Percentiles rank a stretch among this genome's conserved stretches.
Conservation (phyloP, 345 rosid species). For the Melaleuca quinquenervia region DNA sequence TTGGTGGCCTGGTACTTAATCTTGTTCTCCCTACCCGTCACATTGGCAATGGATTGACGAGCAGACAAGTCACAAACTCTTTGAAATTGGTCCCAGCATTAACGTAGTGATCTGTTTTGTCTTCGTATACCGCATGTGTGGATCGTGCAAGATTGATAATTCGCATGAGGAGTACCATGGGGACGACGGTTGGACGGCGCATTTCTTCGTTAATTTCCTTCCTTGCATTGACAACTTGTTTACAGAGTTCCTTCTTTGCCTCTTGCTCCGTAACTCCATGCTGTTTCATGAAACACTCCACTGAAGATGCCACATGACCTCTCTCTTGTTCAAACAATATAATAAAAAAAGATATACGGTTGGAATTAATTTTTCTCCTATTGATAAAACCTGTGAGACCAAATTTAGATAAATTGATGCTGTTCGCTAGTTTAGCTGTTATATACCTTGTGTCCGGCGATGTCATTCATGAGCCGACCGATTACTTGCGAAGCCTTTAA, state of each 20-base stretch:
- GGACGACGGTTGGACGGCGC: neutral
- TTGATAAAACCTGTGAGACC: neutral
- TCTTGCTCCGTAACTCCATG: neutral
- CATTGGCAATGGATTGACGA: neutral
- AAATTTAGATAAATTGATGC: neutral
- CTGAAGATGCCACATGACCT: constrained; percentile 1
- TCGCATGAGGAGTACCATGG: neutral
- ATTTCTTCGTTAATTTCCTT: constrained; percentile 8
- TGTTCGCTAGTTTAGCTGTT: neutral
- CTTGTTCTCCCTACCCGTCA: neutral
- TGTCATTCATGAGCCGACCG: constrained; percentile 6
- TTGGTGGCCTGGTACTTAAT: neutral
- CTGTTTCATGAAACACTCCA: constrained; percentile 3
- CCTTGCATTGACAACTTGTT: constrained; percentile 2
- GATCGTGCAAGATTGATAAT: constrained; percentile 6
- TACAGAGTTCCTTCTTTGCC: neutral
- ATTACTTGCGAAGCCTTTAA: neutral
- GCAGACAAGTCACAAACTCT: neutral
- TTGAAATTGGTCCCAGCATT: neutral
- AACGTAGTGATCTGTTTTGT: constrained; percentile 3
- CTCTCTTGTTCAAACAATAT: constrained; percentile 4
- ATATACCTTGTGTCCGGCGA: constrained; percentile 2
- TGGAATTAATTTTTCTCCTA: neutral
- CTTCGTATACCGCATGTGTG: constrained; percentile 10
- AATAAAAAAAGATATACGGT: too few species aligned